Evolutionary conservation across 192 early-diverging fungal species (phyloP).

Genomic region (Coemansia sp.): DNA sequence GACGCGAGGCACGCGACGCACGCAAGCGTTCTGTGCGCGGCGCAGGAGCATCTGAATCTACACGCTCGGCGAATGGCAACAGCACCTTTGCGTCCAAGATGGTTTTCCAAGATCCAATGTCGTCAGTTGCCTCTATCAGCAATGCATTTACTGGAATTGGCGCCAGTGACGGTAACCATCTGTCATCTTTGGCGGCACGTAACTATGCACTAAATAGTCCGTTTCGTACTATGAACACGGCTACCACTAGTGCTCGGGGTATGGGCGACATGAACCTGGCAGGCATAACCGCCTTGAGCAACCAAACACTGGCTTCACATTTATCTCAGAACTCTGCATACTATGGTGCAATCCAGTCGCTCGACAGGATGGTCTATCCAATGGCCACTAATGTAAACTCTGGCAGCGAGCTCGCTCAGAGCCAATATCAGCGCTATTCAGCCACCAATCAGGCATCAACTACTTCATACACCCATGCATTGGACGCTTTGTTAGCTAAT

Average conservation of each 20-base stretch:
- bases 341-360: slow-evolving; percentile 37
- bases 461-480: slow-evolving; percentile 5
- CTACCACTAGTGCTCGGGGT: slow-evolving; percentile 2
- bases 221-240: slow-evolving; percentile 20
- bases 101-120: neutral
- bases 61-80: neutral
- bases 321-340: slow-evolving; percentile 29
- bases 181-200: slow-evolving; percentile 3
- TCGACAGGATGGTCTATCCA: slow-evolving; percentile 34
- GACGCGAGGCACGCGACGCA: slow-evolving; percentile 35
- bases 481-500: slow-evolving; percentile 17
- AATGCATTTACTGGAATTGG: slow-evolving; percentile 10
- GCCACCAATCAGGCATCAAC: neutral
- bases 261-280: slow-evolving; percentile 24
- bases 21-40: slow-evolving; percentile 45
- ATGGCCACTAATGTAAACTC: neutral
- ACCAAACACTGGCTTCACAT: slow-evolving; percentile 19
- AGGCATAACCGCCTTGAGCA: slow-evolving; percentile 21
- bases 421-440: slow-evolving; percentile 7
- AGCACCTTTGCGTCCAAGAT: neutral
- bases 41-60: neutral
- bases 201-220: slow-evolving; percentile 12
- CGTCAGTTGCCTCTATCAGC: slow-evolving; percentile 8
- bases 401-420: neutral
- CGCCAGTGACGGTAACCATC: neutral